Base-by-base conservation (phyloP, 345 rosid species). In the Salix arbutifolia region DNA sequence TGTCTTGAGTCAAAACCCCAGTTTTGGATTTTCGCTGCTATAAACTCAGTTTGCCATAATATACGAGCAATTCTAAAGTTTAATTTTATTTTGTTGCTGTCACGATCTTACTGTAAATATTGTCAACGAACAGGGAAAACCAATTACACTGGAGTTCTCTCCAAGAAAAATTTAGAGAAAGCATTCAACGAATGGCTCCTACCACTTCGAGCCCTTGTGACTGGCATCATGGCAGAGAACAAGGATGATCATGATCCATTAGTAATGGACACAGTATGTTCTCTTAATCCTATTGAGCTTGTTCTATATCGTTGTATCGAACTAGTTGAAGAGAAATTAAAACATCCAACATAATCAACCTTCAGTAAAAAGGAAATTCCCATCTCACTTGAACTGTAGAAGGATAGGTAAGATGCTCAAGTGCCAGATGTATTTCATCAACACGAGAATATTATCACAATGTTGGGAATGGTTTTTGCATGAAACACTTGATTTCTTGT, bases 251-350 rank as follows among this genome's bases (percentile, higher is more conserved):
- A 71, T 69, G 86, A 85, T 70, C 84, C 82, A 64, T 48, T 82
- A 23, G 75, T 86, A 13, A 31, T 75, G 0, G 89, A 83, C 33
- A 6, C 77, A n/a, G 48, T 77, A 17, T 83, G 90, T 64, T 74
- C 87, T 70, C 82, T 93, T 42, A 89, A 90, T 83, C 94, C 91
- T 12, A 74, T 93, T 23, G 94, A 90, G 81, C 14, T 88, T 44
- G 98, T 93, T 76, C 78, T 96, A 42, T 88, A 90, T 72, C 90
- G 91, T 16, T 96, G 99, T 80, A 91, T 93, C 26, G 98, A 92
- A 78, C 98, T 96, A 53, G 91, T 92, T 5, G 98, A 93, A 84
- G 93, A 86, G 72, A 90, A 72, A 71, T 48, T 93, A 82, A 84
- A 84, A 71, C 65, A 61, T 46, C 48, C 52, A 25, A 17, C 53